A percentile compares a stretch with the other conserved stretches of the same genome.
These are phyloP conservation scores for Colletotrichum higginsianum DNA, from an alignment of 2,329 filamentous ascomycete species.

Conservation along the genomic window DNA sequence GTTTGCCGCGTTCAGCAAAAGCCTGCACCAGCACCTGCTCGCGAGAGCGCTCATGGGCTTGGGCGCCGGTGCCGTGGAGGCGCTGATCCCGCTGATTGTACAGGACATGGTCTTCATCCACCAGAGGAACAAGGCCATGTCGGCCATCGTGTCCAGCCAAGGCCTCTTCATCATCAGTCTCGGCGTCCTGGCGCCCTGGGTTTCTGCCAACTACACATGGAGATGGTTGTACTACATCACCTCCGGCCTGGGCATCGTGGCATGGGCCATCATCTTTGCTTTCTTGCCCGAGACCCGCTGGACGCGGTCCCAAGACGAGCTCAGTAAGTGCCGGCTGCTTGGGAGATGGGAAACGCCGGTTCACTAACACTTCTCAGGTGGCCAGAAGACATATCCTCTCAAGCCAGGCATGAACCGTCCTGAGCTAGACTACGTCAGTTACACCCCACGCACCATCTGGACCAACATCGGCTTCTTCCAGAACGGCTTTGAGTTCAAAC, in stretches of 20 bases:
- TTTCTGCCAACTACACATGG: slow-evolving; percentile 52
- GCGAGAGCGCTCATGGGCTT: slow-evolving; percentile 53
- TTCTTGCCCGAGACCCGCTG: slow-evolving; percentile 55
- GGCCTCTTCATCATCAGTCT: slow-evolving; percentile 50
- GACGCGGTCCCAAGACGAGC: slow-evolving; percentile 49
- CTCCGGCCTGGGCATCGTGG: slow-evolving; percentile 48
- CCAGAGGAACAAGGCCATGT: slow-evolving; percentile 53
- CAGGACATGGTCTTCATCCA: slow-evolving; percentile 57
- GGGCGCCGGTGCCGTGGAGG: slow-evolving; percentile 53
- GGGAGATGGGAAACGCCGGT: fast-evolving
- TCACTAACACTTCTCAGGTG: slow-evolving; percentile 16
- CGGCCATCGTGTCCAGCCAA: slow-evolving; percentile 49
- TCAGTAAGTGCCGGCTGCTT: slow-evolving; percentile 41
- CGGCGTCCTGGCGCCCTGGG: slow-evolving; percentile 48
- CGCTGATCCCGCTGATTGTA: slow-evolving; percentile 54
- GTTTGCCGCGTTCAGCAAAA: slow-evolving; percentile 52
- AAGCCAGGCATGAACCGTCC: slow-evolving; percentile 47
- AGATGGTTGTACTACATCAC: slow-evolving; percentile 54
- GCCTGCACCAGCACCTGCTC: slow-evolving; percentile 49
- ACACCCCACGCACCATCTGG: slow-evolving; percentile 48
- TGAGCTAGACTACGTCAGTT: slow-evolving; percentile 47
- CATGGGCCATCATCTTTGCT: slow-evolving; percentile 51
- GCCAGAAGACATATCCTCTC: slow-evolving; percentile 44
- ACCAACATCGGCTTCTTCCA: slow-evolving; percentile 53
- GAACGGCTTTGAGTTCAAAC: slow-evolving; percentile 47